Conservation (phyloP, 2,329 filamentous ascomycete genomes). For the Colletotrichum sp. region DNA sequence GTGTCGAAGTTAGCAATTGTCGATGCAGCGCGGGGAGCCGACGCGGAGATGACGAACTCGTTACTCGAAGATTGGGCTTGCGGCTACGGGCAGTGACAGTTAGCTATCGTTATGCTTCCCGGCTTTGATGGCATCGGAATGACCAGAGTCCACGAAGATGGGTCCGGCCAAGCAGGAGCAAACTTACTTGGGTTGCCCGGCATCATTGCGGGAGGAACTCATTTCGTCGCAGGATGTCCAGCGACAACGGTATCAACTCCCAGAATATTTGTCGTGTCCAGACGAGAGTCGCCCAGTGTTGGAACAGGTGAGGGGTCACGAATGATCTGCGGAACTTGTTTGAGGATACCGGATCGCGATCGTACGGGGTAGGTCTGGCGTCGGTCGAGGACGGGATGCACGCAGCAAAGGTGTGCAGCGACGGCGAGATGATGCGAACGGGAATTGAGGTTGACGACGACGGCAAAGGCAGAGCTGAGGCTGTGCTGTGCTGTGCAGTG, state of each 20-base stretch:
- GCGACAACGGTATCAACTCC: conserved; percentile 21
- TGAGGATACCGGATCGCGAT: background rate
- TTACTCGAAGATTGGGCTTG: conserved; percentile 88
- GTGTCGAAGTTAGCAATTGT: conserved; percentile 42
- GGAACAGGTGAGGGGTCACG: conserved; percentile 15
- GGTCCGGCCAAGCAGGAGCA: background rate
- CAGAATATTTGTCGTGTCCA: conserved; percentile 10
- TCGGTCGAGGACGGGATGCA: conserved; percentile 3
- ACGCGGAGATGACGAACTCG: conserved; percentile 67
- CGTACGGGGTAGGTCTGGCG: background rate
- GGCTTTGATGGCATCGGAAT: background rate
- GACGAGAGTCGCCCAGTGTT: background rate
- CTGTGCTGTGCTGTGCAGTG: conserved; percentile 23
- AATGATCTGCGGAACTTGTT: background rate
- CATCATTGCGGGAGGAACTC: conserved; percentile 36
- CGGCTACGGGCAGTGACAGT: conserved; percentile 43
- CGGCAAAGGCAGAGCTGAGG: conserved; percentile 24
- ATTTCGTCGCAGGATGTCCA: conserved; percentile 22
- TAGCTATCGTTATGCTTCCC: background rate
- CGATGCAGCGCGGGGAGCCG: conserved; percentile 14
- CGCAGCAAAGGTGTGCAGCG: background rate
- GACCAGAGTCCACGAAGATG: background rate
- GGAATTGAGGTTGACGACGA: conserved; percentile 20
- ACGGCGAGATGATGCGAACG: background rate
- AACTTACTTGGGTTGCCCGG: conserved; percentile 40